Base-by-base conservation (phyloP, 495 filamentous ascomycete genomes). In the Amorphotheca resinae region DNA sequence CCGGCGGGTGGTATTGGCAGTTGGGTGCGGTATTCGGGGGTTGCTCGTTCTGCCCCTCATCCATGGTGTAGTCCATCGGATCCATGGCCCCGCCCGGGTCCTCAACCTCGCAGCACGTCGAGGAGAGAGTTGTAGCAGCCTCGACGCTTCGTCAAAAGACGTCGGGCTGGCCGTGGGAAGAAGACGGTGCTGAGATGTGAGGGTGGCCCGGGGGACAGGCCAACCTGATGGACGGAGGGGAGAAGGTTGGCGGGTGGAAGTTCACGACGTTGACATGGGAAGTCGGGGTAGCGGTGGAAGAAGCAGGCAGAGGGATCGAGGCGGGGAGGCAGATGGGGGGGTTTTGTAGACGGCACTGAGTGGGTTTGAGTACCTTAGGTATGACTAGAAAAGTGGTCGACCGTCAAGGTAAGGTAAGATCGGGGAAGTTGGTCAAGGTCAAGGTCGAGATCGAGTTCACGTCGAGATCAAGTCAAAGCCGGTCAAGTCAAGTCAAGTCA, bases 41-140 rank as follows among this genome's bases (percentile, higher is more conserved):
- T 31, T 26, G 42, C 14, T 23, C 41, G 12, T 9, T 9, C 2
- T 48, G 44, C 5, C 22, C 23, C 9, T 51, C 45, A 32, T 49
- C 46, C 46, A 53, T 53, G 11, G 47, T 41, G 22, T 41, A 45
- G 32, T 55, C 52, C 52, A 55, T 55, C 0, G 33, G 42, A 38
- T 55, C 52, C 22, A 32, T 34, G 41, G 38, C 35, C 35, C 44
- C 44, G 44, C 44, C 30, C 9, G 22, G 15, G 30, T 35, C 44
- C 18, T 6, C 33, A n/a, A 9, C n/a, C 38, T n/a, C 38, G 17
- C 2, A 20, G 15, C 20, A 23, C 16, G 22, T 3, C 22, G 36
- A 22, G 22, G 21, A 26, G 37, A 22, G 16, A 41, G 12, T 9
- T 6, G 15, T 18, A 30, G 38, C 26, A 41, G 43, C 43, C 33